These are phyloP conservation scores for Sanghuangporus baumii DNA, from an alignment of 1,284 basidiomycete genomes.

Conservation along the genomic window DNA sequence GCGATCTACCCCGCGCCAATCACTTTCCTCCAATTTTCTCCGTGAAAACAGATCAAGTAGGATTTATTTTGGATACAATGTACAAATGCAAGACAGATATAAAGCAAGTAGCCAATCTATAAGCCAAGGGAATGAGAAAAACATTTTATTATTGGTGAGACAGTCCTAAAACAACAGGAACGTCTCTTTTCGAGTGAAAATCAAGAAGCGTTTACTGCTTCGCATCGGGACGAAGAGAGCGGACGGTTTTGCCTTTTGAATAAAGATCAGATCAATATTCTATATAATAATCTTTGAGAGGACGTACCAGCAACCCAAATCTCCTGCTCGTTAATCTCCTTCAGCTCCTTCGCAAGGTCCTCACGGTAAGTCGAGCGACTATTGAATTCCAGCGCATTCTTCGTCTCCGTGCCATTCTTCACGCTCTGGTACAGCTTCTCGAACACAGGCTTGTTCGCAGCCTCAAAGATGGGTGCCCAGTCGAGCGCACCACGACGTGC, in stretches of 20 bases:
- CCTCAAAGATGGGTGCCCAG: conserved; percentile 98
- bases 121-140: neutral
- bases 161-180: neutral
- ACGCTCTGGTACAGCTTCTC: conserved; percentile 95
- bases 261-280: conserved; percentile 8
- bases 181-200: neutral
- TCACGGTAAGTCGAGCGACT: conserved; percentile 88
- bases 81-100: neutral
- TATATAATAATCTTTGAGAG: conserved; percentile 1
- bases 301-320: conserved; percentile 90
- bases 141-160: neutral
- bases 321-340: conserved; percentile 94
- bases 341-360: conserved; percentile 91
- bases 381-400: conserved; percentile 96
- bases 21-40: neutral
- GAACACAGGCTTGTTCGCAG: conserved; percentile 91
- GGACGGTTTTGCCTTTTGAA: conserved; percentile 60
- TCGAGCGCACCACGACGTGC: conserved; percentile 97
- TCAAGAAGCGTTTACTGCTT: conserved; percentile 31
- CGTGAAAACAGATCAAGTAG: too few relatives aligned
- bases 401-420: conserved; percentile 92
- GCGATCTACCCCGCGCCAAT: neutral
- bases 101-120: neutral
- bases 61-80: neutral
- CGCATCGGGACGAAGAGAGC: conserved; percentile 74